A percentile compares a stretch with the other conserved stretches of the same genome.
Evolutionary conservation across 129 eudicot species (phyloP).

Genomic region (Pittosporum tobira): DNA sequence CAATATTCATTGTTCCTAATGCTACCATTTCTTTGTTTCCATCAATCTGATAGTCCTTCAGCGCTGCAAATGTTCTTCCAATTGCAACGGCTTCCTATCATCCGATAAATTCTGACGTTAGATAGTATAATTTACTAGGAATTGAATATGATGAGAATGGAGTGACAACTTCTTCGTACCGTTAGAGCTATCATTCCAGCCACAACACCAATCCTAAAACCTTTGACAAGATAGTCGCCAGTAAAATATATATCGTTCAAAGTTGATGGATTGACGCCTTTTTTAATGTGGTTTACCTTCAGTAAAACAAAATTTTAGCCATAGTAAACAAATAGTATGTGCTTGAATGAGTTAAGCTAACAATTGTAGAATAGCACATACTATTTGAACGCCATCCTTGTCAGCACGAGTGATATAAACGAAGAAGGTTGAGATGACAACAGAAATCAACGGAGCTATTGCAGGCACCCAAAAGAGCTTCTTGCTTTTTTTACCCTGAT

Average conservation of each 20-base stretch:
- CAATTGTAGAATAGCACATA: conserved; percentile 19
- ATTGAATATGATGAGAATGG: background rate
- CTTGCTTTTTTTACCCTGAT: conserved; percentile 54
- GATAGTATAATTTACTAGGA: background rate
- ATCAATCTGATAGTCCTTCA: conserved; percentile 64
- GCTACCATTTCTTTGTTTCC: conserved; percentile 93
- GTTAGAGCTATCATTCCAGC: conserved; percentile 41
- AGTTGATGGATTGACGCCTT: conserved; percentile 61
- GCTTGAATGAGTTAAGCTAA: background rate
- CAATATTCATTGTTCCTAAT: conserved; percentile 65
- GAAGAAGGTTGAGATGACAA: conserved; percentile 50
- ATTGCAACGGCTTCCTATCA: conserved; percentile 80
- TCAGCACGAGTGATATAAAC: conserved; percentile 61
- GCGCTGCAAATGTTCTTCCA: conserved; percentile 80
- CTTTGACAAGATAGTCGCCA: conserved; percentile 48
- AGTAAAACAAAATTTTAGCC: background rate
- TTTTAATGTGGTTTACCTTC: conserved; percentile 43
- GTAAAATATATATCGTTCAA: conserved; percentile 28
- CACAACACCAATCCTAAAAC: conserved; percentile 61
- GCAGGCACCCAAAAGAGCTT: conserved; percentile 68
- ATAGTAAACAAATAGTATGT: too few relatives aligned
- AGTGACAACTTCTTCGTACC: conserved; percentile 3
- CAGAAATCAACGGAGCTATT: conserved; percentile 65
- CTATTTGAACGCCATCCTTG: conserved; percentile 49
- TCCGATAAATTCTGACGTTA: background rate